phyloP scores from a whole-genome alignment of 2,329 filamentous ascomycete species.

The Pezicula carpinea region DNA sequence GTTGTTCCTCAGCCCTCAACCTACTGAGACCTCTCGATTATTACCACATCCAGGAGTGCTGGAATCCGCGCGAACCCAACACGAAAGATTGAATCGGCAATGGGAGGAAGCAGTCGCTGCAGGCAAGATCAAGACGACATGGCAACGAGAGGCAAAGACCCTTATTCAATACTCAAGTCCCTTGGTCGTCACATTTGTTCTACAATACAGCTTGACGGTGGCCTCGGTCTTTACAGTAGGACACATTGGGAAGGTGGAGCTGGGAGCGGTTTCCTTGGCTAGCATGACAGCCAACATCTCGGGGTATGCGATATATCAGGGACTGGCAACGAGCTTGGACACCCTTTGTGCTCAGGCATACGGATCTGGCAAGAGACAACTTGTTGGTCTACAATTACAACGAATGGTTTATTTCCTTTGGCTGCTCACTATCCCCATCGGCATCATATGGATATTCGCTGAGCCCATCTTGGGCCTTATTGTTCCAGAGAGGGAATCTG shows the following conservation, averaged over 20 bases:
- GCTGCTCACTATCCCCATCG: slow-evolving; percentile 67
- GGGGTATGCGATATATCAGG: slow-evolving; percentile 72
- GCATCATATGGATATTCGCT: slow-evolving; percentile 64
- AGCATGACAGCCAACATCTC: slow-evolving; percentile 80
- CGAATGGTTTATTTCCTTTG: slow-evolving; percentile 77
- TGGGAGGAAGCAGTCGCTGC: slow-evolving; percentile 69
- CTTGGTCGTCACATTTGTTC: slow-evolving; percentile 67
- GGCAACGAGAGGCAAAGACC: slow-evolving; percentile 84
- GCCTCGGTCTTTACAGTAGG: slow-evolving; percentile 76
- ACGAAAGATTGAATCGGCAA: slow-evolving; percentile 59
- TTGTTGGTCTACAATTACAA: slow-evolving; percentile 81
- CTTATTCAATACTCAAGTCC: slow-evolving; percentile 67
- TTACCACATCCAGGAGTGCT: slow-evolving; percentile 33
- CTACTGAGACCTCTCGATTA: slow-evolving; percentile 35
- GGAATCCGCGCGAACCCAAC: slow-evolving; percentile 41
- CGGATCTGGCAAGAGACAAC: slow-evolving; percentile 81
- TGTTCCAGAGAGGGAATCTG: slow-evolving; percentile 68
- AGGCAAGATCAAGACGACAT: slow-evolving; percentile 82
- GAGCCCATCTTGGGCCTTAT: slow-evolving; percentile 60
- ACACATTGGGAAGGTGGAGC: slow-evolving; percentile 65
- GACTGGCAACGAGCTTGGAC: slow-evolving; percentile 85
- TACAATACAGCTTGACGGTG: slow-evolving; percentile 83
- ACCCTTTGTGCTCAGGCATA: slow-evolving; percentile 93
- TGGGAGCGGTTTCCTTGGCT: slow-evolving; percentile 63
- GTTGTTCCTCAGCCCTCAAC: slow-evolving; percentile 18